Conservation (phyloP, 768 basidiomycete genomes). For the Galerina sulciceps region DNA sequence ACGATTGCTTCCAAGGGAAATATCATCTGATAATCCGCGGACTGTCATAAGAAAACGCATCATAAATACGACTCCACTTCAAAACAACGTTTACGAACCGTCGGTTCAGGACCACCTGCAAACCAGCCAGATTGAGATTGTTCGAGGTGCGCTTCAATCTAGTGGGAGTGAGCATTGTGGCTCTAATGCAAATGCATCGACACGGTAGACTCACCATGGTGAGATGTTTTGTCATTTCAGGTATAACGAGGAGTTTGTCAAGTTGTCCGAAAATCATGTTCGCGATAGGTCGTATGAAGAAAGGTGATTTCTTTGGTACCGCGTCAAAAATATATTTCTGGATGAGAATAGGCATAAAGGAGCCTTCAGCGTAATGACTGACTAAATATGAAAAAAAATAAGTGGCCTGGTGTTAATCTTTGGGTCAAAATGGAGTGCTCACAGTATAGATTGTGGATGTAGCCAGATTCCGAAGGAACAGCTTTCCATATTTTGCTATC, state of each 20-base stretch:
- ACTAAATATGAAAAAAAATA: constrained; percentile 22
- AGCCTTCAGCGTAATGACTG: constrained; percentile 45
- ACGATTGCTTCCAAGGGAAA: constrained; percentile 29
- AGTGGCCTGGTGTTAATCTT: not conserved
- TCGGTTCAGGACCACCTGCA: constrained; percentile 22
- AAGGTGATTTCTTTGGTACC: constrained; percentile 34
- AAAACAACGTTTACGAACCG: constrained; percentile 2
- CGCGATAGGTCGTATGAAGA: constrained; percentile 39
- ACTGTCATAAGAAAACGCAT: not conserved
- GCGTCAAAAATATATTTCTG: constrained; percentile 36
- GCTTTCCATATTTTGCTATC: constrained; percentile 40
- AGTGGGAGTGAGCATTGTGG: not conserved
- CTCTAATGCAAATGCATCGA: not conserved
- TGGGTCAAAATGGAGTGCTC: not conserved
- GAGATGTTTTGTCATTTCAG: constrained; percentile 31
- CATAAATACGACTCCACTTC: not conserved
- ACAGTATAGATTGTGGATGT: constrained; percentile 42
- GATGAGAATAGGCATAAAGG: constrained; percentile 43
- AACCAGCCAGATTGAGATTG: constrained; percentile 19
- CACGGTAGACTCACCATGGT: constrained; percentile 26
- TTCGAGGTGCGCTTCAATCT: constrained; percentile 27
- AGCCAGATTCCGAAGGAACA: constrained; percentile 29
- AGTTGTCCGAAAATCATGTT: constrained; percentile 31
- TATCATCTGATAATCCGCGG: constrained; percentile 32
- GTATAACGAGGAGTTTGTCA: constrained; percentile 24